Evolutionary conservation across 164 flowering plant species (phyloP).

Genomic region (Dillenia suffruticosa): DNA sequence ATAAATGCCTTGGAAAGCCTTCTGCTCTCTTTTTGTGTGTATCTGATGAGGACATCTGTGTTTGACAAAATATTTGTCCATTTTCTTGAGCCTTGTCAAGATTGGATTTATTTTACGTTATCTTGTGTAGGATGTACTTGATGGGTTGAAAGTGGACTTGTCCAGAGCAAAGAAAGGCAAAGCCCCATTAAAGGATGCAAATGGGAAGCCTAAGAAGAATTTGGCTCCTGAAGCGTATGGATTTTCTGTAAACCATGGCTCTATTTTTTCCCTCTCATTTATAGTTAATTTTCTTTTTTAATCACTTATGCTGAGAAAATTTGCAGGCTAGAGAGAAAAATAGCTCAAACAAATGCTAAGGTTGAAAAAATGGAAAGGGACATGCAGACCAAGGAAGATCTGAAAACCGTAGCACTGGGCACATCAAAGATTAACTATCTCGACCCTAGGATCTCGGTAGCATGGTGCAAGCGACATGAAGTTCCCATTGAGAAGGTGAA

Average conservation of each 20-base stretch:
- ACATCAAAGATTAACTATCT: constrained; percentile 95
- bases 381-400: constrained; percentile 76
- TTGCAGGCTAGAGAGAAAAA: constrained; percentile 76
- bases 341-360: constrained; percentile 58
- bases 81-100: too few relatives aligned
- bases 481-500: constrained; percentile 97
- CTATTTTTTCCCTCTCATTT: not conserved
- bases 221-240: constrained; percentile 79
- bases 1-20: too few relatives aligned
- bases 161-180: constrained; percentile 87
- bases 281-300: not conserved
- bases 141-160: constrained; percentile 66
- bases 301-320: constrained; percentile 1
- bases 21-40: too few relatives aligned
- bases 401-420: constrained; percentile 92
- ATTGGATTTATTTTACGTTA: constrained; percentile 1
- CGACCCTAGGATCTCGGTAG: constrained; percentile 96
- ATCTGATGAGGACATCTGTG: too few relatives aligned
- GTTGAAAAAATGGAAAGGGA: constrained; percentile 80
- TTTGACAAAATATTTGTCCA: too few relatives aligned
- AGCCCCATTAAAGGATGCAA: constrained; percentile 74
- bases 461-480: constrained; percentile 99
- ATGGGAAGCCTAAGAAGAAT: constrained; percentile 79
- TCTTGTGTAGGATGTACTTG: constrained; percentile 42
- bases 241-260: not conserved